A percentile compares a stretch with the other conserved stretches of the same genome.
Conservation (phyloP, 208 protist species). For the Zelonia costaricensis region DNA sequence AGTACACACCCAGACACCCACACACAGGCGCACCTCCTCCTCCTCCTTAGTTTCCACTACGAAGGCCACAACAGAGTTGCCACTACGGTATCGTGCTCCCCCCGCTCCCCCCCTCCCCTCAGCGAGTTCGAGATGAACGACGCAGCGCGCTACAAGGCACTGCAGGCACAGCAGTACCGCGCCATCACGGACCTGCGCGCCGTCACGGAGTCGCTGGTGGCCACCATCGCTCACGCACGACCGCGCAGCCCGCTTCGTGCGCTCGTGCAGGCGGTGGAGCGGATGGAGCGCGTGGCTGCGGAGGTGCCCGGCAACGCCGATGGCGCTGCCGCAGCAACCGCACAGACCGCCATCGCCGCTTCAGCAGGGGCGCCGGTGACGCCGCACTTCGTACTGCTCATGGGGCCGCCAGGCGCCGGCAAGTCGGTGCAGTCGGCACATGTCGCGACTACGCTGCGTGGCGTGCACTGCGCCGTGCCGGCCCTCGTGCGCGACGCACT, state of each 20-base stretch:
- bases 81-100: too few species aligned
- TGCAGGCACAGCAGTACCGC: slow-evolving; percentile 32
- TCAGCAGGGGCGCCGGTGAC: neutral
- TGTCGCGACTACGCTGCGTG: neutral
- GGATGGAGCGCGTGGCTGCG: too few species aligned
- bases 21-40: too few species aligned
- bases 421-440: slow-evolving; percentile 11
- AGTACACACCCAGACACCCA: too few species aligned
- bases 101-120: too few species aligned
- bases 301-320: too few species aligned
- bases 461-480: slow-evolving; percentile 13
- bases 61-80: too few species aligned
- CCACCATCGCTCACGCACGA: slow-evolving; percentile 28
- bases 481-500: slow-evolving; percentile 25
- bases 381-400: slow-evolving; percentile 6
- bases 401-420: neutral
- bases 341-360: neutral
- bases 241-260: slow-evolving; percentile 26
- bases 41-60: too few species aligned
- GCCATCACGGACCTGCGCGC: slow-evolving; percentile 34
- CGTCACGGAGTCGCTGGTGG: slow-evolving; percentile 35
- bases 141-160: slow-evolving; percentile 37
- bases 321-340: neutral
- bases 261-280: slow-evolving; percentile 32
- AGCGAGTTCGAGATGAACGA: slow-evolving; percentile 35